Base-by-base conservation (phyloP, 1,284 basidiomycete genomes). In the Apiotrichum porosum region DNA sequence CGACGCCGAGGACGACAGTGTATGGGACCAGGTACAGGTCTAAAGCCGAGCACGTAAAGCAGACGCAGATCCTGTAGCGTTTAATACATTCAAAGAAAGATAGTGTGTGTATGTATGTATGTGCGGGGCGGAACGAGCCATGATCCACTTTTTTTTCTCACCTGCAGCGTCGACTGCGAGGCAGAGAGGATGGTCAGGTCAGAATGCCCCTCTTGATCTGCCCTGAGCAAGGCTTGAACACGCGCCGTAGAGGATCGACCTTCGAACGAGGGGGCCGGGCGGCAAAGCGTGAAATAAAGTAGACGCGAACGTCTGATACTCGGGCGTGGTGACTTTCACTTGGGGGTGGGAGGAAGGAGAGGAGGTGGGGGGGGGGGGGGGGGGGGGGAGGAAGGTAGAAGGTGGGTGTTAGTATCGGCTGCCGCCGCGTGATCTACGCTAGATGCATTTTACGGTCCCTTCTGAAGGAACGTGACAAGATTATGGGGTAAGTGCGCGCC, bases 61-160 rank as follows among this genome's bases (percentile, higher is more conserved):
- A n/a, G n/a, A n/a, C n/a, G n/a, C n/a, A n/a, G n/a, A n/a, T n/a
- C n/a, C n/a, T n/a, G n/a, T n/a, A n/a, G n/a, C n/a, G n/a, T n/a
- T n/a, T n/a, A n/a, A n/a, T n/a, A n/a, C n/a, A n/a, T n/a, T n/a
- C n/a, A n/a, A n/a, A n/a, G n/a, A n/a, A n/a, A n/a, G n/a, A n/a
- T n/a, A n/a, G n/a, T n/a, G n/a, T n/a, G n/a, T n/a, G n/a, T 13
- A 10, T 18, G 5, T 21, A 37, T 21, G 17, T 34, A 49, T 66
- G 62, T 66, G 26, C 51, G 52, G 55, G 45, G 52, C 63, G 63
- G 65, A 67, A 67, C 65, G 61, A 65, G 57, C 61, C 63, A 26
- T 42, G 32, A n/a, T n/a, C 26, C 26, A 28, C 26, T 12, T 42
- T 44, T 35, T n/a, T n/a, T n/a, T n/a, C n/a, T n/a, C n/a, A n/a